Conservation (phyloP, 2,329 filamentous ascomycete genomes). For the Apiospora hydei region DNA sequence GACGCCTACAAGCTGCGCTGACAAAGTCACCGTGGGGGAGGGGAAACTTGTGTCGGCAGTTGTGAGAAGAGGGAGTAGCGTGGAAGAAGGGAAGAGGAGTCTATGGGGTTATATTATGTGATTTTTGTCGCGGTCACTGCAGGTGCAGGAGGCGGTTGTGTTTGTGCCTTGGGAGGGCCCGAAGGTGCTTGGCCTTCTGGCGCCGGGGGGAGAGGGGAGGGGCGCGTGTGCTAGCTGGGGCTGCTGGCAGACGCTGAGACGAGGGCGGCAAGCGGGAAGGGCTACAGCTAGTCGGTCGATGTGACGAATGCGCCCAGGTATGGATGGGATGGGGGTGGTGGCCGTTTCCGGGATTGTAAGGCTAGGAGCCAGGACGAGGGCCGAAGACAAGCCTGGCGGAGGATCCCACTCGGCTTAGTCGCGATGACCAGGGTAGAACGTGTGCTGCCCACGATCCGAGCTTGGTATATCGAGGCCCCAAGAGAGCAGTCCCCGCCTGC, state of each 20-base stretch:
- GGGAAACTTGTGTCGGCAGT: constrained; percentile 42
- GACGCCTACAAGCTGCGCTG: constrained; percentile 46
- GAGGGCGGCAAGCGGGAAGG: constrained; percentile 42
- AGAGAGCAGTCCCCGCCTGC: constrained; percentile 15
- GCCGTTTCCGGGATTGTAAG: constrained; percentile 7
- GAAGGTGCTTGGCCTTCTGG: constrained; percentile 32
- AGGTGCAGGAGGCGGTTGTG: constrained; percentile 20
- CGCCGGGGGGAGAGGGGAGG: constrained; percentile 31
- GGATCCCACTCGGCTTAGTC: constrained; percentile 13
- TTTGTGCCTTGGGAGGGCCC: constrained; percentile 23
- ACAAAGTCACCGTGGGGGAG: constrained; percentile 46
- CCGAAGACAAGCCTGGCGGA: not conserved
- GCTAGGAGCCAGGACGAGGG: constrained; percentile 15
- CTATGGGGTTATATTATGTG: constrained; percentile 44
- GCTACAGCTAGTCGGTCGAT: constrained; percentile 26
- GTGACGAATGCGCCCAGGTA: constrained; percentile 20
- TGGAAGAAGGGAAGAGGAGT: constrained; percentile 35
- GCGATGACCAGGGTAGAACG: constrained; percentile 11
- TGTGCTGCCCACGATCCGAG: constrained; percentile 11
- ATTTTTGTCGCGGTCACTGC: constrained; percentile 22
- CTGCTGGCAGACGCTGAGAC: constrained; percentile 39
- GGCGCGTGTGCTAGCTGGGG: constrained; percentile 32
- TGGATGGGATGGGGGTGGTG: constrained; percentile 3
- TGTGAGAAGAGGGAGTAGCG: constrained; percentile 36
- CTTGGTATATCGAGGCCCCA: constrained; percentile 14